Evolutionary conservation across 2,329 filamentous ascomycete species (phyloP).

Genomic region (Fusarium buharicum): DNA sequence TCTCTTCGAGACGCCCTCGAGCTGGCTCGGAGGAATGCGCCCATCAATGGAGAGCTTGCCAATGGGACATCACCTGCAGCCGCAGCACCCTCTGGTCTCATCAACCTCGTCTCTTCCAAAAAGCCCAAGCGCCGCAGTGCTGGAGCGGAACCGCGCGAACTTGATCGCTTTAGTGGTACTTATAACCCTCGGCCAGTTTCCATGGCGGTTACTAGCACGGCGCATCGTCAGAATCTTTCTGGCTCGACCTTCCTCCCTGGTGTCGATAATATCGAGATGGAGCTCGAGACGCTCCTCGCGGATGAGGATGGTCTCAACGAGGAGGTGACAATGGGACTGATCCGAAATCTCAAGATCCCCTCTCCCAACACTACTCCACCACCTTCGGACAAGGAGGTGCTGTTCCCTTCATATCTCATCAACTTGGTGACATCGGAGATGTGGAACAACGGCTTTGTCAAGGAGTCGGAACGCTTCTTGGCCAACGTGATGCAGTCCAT

Average conservation of each 20-base stretch:
- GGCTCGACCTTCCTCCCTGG: constrained; percentile 82
- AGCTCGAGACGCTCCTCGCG: constrained; percentile 91
- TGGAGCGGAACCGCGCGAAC: constrained; percentile 83
- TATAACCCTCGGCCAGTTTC: constrained; percentile 97
- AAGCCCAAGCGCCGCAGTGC: constrained; percentile 95
- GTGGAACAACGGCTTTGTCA: constrained; percentile 99
- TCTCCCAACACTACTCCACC: constrained; percentile 85
- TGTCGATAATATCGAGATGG: constrained; percentile 91
- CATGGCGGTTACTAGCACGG: constrained; percentile 82
- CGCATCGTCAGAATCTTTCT: constrained; percentile 75
- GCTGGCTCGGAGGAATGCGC: constrained; percentile 79
- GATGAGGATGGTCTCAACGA: constrained; percentile 97
- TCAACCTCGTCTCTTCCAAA: constrained; percentile 97
- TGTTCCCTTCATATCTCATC: constrained; percentile 98
- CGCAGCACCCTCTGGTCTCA: constrained; percentile 77
- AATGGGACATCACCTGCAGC: constrained; percentile 57
- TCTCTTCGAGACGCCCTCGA: constrained; percentile 95
- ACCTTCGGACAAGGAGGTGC: constrained; percentile 96
- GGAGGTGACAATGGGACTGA: constrained; percentile 95
- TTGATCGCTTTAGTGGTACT: constrained; percentile 89
- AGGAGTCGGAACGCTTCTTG: constrained; percentile 98
- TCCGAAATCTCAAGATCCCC: constrained; percentile 96
- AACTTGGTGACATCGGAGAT: constrained; percentile 99
- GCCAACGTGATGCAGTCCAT: constrained; percentile 99
- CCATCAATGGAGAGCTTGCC: constrained; percentile 72